Evolutionary conservation across 495 filamentous ascomycete species (phyloP).

Genomic region (Xylaria castorea): DNA sequence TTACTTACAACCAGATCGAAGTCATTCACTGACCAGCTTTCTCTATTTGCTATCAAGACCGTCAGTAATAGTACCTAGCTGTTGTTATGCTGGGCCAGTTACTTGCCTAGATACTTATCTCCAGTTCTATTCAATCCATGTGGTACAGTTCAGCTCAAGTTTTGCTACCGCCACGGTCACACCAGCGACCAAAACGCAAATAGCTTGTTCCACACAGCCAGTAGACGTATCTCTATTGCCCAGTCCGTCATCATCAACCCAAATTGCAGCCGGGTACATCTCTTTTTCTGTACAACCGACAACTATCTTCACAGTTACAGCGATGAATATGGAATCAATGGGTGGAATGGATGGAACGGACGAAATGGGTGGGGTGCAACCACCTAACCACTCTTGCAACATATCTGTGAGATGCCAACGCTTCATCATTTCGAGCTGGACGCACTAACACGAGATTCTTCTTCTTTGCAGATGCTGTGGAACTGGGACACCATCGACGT

Average conservation of each 20-base stretch:
- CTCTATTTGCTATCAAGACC: background rate
- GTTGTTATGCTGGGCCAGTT: background rate
- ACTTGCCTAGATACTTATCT: background rate
- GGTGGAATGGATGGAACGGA: background rate
- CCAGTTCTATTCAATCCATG: background rate
- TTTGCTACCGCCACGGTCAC: background rate
- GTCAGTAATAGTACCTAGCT: background rate
- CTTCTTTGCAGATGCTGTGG: constrained; percentile 68
- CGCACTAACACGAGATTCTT: background rate
- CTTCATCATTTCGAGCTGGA: background rate
- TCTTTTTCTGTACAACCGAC: background rate
- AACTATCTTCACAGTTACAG: background rate
- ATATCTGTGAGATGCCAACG: constrained; percentile 4
- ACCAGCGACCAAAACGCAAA: background rate
- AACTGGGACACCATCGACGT: constrained; percentile 76
- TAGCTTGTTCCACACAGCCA: background rate
- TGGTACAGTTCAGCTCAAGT: background rate
- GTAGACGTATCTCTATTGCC: background rate
- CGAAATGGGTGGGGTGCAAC: background rate
- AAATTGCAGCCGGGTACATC: background rate
- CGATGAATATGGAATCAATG: background rate
- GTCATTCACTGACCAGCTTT: background rate
- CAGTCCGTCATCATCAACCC: background rate
- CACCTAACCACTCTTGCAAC: background rate
- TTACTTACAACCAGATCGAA: background rate